Conservation (phyloP, 2,329 filamentous ascomycete genomes). For the Diaporthe destruens region DNA sequence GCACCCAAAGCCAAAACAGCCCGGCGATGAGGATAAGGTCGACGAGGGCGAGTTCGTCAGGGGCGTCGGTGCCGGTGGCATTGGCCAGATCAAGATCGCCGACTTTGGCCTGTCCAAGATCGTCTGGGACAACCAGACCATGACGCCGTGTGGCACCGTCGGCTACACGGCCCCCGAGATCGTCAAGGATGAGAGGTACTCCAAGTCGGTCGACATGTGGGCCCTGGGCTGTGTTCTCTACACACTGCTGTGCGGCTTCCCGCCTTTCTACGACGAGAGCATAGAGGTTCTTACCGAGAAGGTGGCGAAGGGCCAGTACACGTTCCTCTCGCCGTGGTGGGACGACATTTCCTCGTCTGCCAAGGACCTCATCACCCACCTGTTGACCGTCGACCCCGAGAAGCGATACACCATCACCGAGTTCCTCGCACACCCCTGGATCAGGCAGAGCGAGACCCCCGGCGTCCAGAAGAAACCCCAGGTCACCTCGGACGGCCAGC, state of each 20-base stretch:
- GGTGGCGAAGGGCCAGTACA: constrained; percentile 95
- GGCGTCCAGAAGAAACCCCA: constrained; percentile 69
- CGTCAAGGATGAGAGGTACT: constrained; percentile 98
- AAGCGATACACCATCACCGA: constrained; percentile 94
- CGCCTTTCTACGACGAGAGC: constrained; percentile 98
- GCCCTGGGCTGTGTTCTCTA: constrained; percentile 96
- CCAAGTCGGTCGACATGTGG: constrained; percentile 99
- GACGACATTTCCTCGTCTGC: constrained; percentile 97
- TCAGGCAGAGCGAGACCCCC: constrained; percentile 73
- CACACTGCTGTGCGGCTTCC: constrained; percentile 96
- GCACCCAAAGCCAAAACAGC: constrained; percentile 81
- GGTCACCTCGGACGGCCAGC: constrained; percentile 54
- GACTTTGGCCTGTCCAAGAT: constrained; percentile 98
- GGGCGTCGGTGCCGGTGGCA: constrained; percentile 87
- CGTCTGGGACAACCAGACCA: constrained; percentile 97
- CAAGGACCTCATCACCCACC: constrained; percentile 92
- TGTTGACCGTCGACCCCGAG: constrained; percentile 93
- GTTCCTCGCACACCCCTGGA: constrained; percentile 96
- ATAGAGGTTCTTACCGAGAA: constrained; percentile 98
- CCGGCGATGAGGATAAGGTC: constrained; percentile 96
- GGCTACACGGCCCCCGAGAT: constrained; percentile 99
- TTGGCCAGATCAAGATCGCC: constrained; percentile 95
- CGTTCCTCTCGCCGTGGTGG: constrained; percentile 99
- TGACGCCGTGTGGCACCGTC: constrained; percentile 99
- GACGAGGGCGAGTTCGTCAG: constrained; percentile 94